Evolutionary conservation across 441 rosid genomes (phyloP).

Genomic region (Dalechampia spathulata): DNA sequence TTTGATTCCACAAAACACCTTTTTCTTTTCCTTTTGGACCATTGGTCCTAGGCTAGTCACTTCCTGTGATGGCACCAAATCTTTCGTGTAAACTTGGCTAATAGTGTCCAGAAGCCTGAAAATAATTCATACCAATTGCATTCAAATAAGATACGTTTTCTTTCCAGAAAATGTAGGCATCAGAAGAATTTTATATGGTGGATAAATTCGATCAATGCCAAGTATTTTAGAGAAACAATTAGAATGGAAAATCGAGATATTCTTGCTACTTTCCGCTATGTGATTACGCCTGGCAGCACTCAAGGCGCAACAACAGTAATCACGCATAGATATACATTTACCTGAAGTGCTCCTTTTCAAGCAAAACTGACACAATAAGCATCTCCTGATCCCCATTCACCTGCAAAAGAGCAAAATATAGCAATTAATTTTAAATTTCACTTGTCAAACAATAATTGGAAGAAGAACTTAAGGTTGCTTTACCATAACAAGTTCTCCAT

Average conservation of each 20-base stretch:
- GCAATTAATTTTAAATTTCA: constrained; percentile 4
- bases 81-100: constrained; percentile 58
- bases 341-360: constrained; percentile 45
- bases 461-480: constrained; percentile 5
- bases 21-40: constrained; percentile 72
- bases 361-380: constrained; percentile 49
- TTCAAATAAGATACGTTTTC: neutral
- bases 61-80: constrained; percentile 30
- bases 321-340: neutral
- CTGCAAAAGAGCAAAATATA: constrained; percentile 28
- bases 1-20: constrained; percentile 29
- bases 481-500: constrained; percentile 85
- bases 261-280: too few relatives aligned
- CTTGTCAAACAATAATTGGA: constrained; percentile 9
- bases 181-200: too few relatives aligned
- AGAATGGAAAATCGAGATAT: too few relatives aligned
- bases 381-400: constrained; percentile 77
- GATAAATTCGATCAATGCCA: too few relatives aligned
- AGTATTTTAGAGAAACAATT: too few relatives aligned
- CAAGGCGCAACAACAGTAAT: too few relatives aligned
- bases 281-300: too few relatives aligned
- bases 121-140: neutral
- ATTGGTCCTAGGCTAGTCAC: constrained; percentile 24
- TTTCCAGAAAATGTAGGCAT: too few relatives aligned
- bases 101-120: constrained; percentile 51